Percentiles rank a stretch among this genome's conserved stretches.
phyloP scores from a whole-genome alignment of 2,329 filamentous ascomycete species.

The Xylaria sp. region DNA sequence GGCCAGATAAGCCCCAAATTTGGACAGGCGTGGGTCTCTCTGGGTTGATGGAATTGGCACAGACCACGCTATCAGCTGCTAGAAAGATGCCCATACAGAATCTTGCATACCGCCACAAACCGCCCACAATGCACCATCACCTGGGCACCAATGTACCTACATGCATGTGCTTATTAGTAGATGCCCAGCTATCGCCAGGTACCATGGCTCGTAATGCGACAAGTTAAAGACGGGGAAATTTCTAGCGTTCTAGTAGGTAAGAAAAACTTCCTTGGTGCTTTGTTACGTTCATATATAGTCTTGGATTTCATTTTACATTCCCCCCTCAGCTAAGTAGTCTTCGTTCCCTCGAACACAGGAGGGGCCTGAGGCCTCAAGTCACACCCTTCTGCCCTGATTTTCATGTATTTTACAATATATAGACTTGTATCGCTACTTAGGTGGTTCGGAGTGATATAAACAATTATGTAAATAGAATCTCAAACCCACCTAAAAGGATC shows the following conservation, averaged over 20 bases:
- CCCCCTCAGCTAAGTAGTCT: no score
- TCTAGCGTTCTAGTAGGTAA: not conserved
- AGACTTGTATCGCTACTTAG: no score
- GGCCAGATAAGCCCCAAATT: slow-evolving; percentile 39
- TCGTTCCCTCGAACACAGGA: no score
- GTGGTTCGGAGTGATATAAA: no score
- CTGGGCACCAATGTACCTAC: not conserved
- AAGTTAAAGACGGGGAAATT: no score
- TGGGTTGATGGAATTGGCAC: slow-evolving; percentile 3
- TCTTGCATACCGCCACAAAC: not conserved
- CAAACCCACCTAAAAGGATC: not conserved
- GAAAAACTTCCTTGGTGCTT: not conserved
- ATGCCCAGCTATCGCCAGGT: no score
- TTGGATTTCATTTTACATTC: not conserved
- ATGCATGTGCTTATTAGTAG: no score
- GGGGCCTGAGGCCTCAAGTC: no score
- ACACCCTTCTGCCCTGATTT: no score
- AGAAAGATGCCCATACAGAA: not conserved
- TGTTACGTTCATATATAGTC: not conserved
- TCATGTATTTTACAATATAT: no score
- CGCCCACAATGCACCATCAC: not conserved
- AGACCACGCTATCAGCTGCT: slow-evolving; percentile 17
- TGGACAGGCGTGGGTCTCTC: slow-evolving; percentile 25
- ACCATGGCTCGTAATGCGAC: no score
- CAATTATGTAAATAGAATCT: no score